Evolutionary conservation across 2,329 filamentous ascomycete species (phyloP).

Genomic region (Aureobasidium sp.): DNA sequence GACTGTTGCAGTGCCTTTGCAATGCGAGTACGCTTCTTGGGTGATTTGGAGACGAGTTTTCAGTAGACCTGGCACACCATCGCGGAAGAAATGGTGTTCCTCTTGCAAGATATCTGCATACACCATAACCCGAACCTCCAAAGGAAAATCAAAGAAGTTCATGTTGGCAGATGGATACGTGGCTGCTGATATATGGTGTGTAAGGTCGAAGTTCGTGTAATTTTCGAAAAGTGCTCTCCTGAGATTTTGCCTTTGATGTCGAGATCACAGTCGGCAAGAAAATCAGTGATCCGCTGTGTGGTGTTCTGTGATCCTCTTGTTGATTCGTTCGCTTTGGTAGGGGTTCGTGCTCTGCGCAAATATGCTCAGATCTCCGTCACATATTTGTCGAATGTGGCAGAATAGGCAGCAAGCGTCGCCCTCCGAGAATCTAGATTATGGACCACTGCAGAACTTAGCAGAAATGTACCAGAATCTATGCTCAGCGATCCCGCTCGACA

Average conservation of each 20-base stretch:
- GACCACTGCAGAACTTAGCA: not conserved
- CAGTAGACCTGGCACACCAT: not conserved
- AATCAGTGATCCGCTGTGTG: not conserved
- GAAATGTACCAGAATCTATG: no score
- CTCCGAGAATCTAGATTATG: not conserved
- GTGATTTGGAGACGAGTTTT: not conserved
- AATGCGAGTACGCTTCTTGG: not conserved
- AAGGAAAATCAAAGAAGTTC: not conserved
- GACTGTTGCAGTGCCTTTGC: not conserved
- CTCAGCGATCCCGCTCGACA: not conserved
- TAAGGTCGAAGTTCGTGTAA: not conserved
- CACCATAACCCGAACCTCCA: not conserved
- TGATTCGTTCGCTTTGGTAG: not conserved
- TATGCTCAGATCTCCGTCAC: not conserved
- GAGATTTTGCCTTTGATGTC: not conserved
- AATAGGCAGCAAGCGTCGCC: not conserved
- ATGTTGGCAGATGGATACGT: not conserved
- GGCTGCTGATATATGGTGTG: not conserved
- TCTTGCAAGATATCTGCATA: not conserved
- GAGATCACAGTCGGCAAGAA: not conserved
- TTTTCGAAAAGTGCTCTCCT: not conserved
- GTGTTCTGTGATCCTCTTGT: not conserved
- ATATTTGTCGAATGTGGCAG: not conserved
- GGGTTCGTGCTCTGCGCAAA: not conserved
- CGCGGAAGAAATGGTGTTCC: not conserved